Conservation (phyloP, 139 green algal genomes). For the Ettlia oleoabundans region DNA sequence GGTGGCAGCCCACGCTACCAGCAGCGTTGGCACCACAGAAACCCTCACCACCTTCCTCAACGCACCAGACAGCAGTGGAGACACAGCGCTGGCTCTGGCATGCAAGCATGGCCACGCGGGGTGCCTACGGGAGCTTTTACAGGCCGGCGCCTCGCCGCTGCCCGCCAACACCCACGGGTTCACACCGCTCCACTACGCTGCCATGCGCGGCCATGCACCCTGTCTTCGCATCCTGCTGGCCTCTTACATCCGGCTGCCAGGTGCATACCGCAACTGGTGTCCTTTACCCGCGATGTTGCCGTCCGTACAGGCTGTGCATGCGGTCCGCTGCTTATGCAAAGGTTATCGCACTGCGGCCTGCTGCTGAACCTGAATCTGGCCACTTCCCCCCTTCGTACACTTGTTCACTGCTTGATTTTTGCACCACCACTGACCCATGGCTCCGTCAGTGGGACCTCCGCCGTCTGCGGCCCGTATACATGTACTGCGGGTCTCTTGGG, state of each 20-base stretch:
- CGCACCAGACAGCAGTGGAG: too few relatives aligned
- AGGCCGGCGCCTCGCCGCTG: conserved; percentile 13
- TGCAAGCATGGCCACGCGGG: conserved; percentile 7
- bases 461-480: too few relatives aligned
- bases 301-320: too few relatives aligned
- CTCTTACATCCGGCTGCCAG: conserved; percentile 5
- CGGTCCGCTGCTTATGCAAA: too few relatives aligned
- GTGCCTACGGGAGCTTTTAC: conserved; percentile 9
- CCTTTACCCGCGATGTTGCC: too few relatives aligned
- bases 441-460: too few relatives aligned
- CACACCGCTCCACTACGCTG: neutral
- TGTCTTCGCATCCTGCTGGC: conserved; percentile 17
- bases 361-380: too few relatives aligned
- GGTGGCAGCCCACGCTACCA: neutral
- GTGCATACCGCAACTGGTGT: neutral
- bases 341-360: too few relatives aligned
- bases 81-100: neutral
- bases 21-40: neutral
- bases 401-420: too few relatives aligned
- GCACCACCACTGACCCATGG: neutral
- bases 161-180: conserved; percentile 6
- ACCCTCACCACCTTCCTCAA: neutral
- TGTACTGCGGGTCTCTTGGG: too few relatives aligned
- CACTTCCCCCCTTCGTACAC: too few relatives aligned
- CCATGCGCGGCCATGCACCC: neutral